These are phyloP conservation scores for Simmondsia chinensis DNA, from an alignment of 148 eudicot species.

Conservation along the genomic window DNA sequence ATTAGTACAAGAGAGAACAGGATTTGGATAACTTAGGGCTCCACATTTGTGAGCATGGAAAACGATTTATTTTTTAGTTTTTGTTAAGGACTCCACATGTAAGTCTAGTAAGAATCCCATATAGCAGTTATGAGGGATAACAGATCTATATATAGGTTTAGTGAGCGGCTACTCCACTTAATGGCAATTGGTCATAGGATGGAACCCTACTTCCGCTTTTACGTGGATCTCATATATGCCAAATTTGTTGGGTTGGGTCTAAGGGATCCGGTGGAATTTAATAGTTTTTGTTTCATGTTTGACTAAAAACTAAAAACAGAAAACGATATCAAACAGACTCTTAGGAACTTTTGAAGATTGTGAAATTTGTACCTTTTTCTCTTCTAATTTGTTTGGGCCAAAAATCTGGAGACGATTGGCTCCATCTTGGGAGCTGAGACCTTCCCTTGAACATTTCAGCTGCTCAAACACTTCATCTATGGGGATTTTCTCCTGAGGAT, in stretches of 20 bases:
- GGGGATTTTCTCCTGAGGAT: conserved; percentile 56
- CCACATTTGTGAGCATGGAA: background rate
- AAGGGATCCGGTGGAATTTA: too few species aligned
- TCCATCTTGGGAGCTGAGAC: conserved; percentile 46
- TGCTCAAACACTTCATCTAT: conserved; percentile 61
- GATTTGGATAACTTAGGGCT: background rate
- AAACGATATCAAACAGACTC: too few species aligned
- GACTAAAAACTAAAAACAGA: background rate
- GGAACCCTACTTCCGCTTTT: too few species aligned
- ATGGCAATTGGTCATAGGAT: too few species aligned
- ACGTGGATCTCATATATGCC: too few species aligned
- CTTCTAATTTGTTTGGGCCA: conserved; percentile 68
- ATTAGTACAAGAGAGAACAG: background rate
- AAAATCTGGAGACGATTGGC: conserved; percentile 34
- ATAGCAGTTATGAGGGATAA: too few species aligned
- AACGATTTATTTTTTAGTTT: too few species aligned
- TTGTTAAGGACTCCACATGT: too few species aligned
- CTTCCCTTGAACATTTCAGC: conserved; percentile 47
- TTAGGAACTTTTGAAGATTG: background rate
- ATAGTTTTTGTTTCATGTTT: background rate
- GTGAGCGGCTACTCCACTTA: too few species aligned
- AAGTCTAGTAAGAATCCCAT: too few species aligned
- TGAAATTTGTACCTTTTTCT: conserved; percentile 41
- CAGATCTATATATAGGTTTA: too few species aligned
- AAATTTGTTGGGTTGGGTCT: too few species aligned